phyloP scores from a whole-genome alignment of 495 filamentous ascomycete genomes.

The Symbiotaphrina buchneri region DNA sequence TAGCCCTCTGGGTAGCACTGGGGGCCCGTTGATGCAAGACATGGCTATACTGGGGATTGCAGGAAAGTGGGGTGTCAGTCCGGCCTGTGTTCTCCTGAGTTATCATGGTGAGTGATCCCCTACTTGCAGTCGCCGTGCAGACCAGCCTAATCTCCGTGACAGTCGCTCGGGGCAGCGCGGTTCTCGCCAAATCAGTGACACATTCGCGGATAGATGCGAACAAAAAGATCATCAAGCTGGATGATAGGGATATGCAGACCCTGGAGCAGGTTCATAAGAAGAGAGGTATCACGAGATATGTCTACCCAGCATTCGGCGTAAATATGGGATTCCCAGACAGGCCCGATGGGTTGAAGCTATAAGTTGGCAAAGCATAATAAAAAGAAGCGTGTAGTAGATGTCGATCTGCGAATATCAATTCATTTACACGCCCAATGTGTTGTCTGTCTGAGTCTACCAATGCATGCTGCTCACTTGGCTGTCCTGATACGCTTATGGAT shows the following conservation, averaged over 20 bases:
- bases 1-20: slow-evolving; percentile 56
- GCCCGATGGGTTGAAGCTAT: too few relatives aligned
- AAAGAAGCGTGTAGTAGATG: too few relatives aligned
- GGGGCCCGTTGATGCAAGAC: slow-evolving; percentile 44
- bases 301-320: slow-evolving; percentile 59
- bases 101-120: slow-evolving; percentile 38
- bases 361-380: too few relatives aligned
- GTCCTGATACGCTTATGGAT: too few relatives aligned
- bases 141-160: neutral
- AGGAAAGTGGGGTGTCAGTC: slow-evolving; percentile 38
- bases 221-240: slow-evolving; percentile 41
- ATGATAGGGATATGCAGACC: slow-evolving; percentile 37
- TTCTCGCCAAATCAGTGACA: slow-evolving; percentile 62
- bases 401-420: too few relatives aligned
- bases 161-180: slow-evolving; percentile 51
- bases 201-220: slow-evolving; percentile 56
- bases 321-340: slow-evolving; percentile 64
- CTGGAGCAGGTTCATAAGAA: slow-evolving; percentile 35
- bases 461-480: too few relatives aligned
- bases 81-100: slow-evolving; percentile 43
- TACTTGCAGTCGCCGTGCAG: neutral
- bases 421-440: too few relatives aligned
- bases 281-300: slow-evolving; percentile 42
- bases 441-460: too few relatives aligned
- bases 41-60: slow-evolving; percentile 47